Evolutionary conservation across 106 monocot species (phyloP).

Genomic region (Chionographis japonica): DNA sequence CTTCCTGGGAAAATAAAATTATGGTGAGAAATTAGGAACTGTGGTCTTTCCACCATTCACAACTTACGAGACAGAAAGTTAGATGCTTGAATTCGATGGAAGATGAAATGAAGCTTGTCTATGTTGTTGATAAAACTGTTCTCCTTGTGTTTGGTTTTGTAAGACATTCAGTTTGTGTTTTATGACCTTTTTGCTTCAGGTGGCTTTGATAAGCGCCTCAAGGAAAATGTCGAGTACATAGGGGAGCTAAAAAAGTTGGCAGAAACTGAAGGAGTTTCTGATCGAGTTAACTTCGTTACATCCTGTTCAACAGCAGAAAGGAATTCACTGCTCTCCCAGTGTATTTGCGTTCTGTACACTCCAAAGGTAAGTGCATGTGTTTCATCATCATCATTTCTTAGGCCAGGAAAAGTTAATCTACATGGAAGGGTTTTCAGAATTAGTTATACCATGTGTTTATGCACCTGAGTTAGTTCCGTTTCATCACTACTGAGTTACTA

Average conservation of each 20-base stretch:
- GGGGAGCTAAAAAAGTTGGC: conserved; percentile 72
- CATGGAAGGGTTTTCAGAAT: too few relatives aligned
- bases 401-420: too few relatives aligned
- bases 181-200: conserved; percentile 29
- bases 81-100: too few relatives aligned
- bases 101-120: neutral
- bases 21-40: too few relatives aligned
- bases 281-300: conserved; percentile 68
- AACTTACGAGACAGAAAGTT: too few relatives aligned
- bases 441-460: too few relatives aligned
- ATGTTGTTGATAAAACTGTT: neutral
- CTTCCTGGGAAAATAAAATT: too few relatives aligned
- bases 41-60: too few relatives aligned
- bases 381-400: neutral
- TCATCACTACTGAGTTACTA: too few relatives aligned
- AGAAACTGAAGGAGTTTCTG: conserved; percentile 51
- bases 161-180: neutral
- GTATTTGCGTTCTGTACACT: conserved; percentile 85
- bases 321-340: conserved; percentile 71
- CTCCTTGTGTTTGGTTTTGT: neutral
- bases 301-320: conserved; percentile 89
- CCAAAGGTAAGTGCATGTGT: conserved; percentile 50
- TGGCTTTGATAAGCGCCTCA: conserved; percentile 86
- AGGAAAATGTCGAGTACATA: conserved; percentile 94
- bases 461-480: too few relatives aligned